Evolutionary conservation across 495 filamentous ascomycete species (phyloP), one percentile per base, ranked within the genome.

Genomic region (Lasiosphaeria hispida): DNA sequence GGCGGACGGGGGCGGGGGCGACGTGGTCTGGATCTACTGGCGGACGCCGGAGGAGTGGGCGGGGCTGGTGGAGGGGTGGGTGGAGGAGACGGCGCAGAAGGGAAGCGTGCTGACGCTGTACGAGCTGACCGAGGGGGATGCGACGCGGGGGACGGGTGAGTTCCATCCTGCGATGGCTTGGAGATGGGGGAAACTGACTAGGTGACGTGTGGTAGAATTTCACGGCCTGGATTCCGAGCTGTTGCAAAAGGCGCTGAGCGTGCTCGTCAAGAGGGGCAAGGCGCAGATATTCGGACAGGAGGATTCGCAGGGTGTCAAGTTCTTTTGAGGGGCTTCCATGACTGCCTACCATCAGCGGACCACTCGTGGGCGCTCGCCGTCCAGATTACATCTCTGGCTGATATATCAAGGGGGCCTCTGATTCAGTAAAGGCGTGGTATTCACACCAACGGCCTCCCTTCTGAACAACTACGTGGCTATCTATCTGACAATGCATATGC

Each of bases 241-340:
- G 36, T 80, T 97, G 69, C 79, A 86, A 55, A 90, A 87, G 68
- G 83, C 89, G n/a, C 74, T 98, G 14, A 77, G 79, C 56, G 77
- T 90, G 52, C 76, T 96, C 19, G 91, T 96, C 19, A 96, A 92
- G 78, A 78, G 87, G 37, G 92, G 92, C 59, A 95, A 88, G 73
- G 92, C 94, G 18, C 92, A 97, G 73, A 83, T 97, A 10, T 97
- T 98, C 77, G 93, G 93, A 15, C 74, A 79, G 43, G 92, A 92
- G 60, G 93, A 93, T 62, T 84, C 88, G 57, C 83, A 85, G 66
- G 94, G 94, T 52, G 90, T 97, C 57, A 98, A 98, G 75, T 97
- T 98, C 77, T 97, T 97, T 69, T 97, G 66, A 77, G 23, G n/a
- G 4, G 3, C 18, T 42, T 30, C 5, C 23, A 30, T 30, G 23